Evolutionary conservation across 169 alveolate genomes (phyloP), one percentile per base, ranked within the genome.

Genomic region (Cryptosporidium andersoni): DNA sequence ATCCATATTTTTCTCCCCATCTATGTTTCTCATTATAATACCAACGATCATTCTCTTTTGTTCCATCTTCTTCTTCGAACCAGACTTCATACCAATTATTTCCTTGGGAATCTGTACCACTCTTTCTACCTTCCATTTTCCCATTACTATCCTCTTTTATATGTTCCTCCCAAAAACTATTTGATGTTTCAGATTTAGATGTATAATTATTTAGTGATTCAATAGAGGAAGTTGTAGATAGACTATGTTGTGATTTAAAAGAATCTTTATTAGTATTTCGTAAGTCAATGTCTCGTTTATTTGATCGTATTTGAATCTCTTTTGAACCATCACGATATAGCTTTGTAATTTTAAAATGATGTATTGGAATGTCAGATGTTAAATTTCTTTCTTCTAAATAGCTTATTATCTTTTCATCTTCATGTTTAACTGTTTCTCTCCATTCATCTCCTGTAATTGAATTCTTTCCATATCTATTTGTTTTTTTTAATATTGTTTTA

Each of bases 1-100:
- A 74, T 9, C 85, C 85, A 6, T 0, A 12, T 48, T 60, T 74
- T 58, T 74, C 85, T n/a, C 85, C 85, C 85, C 85, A 74, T 45
- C 48, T 66, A 8, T 47, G 43, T 40, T 45, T 68, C 25, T 45
- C 63, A 3, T 74, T 62, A 8, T 16, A 11, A 48, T 36, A 74
- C 85, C 85, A 74, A 43, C 51, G n/a, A 58, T 74, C 85, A 45
- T 2, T 55, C 48, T 74, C 85, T 25, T 55, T 74, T 58, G 85
- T 55, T 42, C 85, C 85, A 74, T 74, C 85, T 0, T 45, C 60
- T 58, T 58, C 34, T 74, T 74, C 85, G 7, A 58, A 74, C 85
- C 85, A 74, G 60, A 74, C 85, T 74, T 74, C 85, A 55, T 43
- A 49, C 60, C 68, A 74, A 12, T 60, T 49, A 14, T 14, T 58